Evolutionary conservation across 2,329 filamentous ascomycete species (phyloP), one percentile per base, ranked within the genome.

Genomic region (Colletotrichum filicis): DNA sequence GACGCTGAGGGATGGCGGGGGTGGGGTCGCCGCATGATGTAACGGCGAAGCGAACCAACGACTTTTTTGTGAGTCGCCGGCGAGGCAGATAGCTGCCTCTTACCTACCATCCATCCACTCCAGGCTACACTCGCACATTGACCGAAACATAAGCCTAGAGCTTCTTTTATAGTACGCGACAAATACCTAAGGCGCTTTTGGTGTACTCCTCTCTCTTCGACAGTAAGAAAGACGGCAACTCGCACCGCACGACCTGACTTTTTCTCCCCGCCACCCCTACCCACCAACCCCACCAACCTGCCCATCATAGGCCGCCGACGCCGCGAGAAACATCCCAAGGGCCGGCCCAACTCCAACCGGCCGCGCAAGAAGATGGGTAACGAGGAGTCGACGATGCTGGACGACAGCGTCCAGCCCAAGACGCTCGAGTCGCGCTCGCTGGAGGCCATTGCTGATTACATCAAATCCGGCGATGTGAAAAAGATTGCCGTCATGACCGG

Each of bases 401-500:
- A 92, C 79, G 91, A 93, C 75, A 87, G 88, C 75, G 90, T 89
- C 65, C 83, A 85, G 49, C 91, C 96, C 1, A 80, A 86, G 66
- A 94, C 91, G 0, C 87, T 98, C 16, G 84, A 88, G 55, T 89
- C 89, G 37, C 91, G 95, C 68, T 93, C 89, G 32, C 82, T 98
- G 16, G 87, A 92, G 22, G 93, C 91, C 4, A 86, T 98, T 52
- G 95, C 95, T n/a, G 89, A 93, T 32, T 92, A 94, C 78, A 95
- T 99, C 82, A 91, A 90, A 76, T 87, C 91, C 78, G 93, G 92
- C 58, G 82, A 88, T 61, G 91, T 88, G 42, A 89, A 89, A 78
- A 89, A 88, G 62, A 93, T 99, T 70, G 94, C 97, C 28, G 93
- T 98, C 74, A 91, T 98, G 90, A 95, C 94, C 2, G 96, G 96